phyloP scores from a whole-genome alignment of 495 filamentous ascomycete species.

The Lepidopterella palustris region DNA sequence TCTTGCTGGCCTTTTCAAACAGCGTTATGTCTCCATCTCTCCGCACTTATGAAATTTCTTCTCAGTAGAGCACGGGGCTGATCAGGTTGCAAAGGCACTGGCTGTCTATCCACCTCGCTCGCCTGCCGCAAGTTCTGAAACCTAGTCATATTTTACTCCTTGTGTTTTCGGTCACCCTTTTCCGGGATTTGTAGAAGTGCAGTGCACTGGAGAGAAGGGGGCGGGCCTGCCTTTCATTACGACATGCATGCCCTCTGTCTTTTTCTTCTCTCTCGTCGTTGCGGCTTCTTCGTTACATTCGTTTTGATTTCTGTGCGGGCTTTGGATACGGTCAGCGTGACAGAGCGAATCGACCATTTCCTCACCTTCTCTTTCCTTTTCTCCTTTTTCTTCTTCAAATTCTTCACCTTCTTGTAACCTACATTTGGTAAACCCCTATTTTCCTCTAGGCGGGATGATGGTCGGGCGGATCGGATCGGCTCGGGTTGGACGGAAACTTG shows the following conservation, averaged over 20 bases:
- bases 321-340: neutral
- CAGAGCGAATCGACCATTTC: no score
- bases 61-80: neutral
- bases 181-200: neutral
- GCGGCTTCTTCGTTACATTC: slow-evolving; percentile 13
- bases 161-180: slow-evolving; percentile 6
- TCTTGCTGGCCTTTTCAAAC: neutral
- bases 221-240: slow-evolving; percentile 27
- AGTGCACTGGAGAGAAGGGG: slow-evolving; percentile 22
- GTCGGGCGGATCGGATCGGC: neutral
- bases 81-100: neutral
- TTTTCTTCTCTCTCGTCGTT: slow-evolving; percentile 14
- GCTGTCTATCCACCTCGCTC: neutral
- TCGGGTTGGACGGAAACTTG: no score
- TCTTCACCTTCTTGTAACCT: slow-evolving; percentile 22
- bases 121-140: neutral
- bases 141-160: slow-evolving; percentile 3
- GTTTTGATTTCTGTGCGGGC: slow-evolving; percentile 4
- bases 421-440: slow-evolving; percentile 9
- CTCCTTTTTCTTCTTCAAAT: neutral
- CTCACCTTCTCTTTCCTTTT: neutral
- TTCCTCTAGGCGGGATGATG: neutral
- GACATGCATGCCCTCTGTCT: slow-evolving; percentile 15
- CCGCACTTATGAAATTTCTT: neutral
- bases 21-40: neutral